These are phyloP conservation scores for Talaromyces islandicus DNA, from an alignment of 2,329 filamentous ascomycete species.

Conservation along the genomic window DNA sequence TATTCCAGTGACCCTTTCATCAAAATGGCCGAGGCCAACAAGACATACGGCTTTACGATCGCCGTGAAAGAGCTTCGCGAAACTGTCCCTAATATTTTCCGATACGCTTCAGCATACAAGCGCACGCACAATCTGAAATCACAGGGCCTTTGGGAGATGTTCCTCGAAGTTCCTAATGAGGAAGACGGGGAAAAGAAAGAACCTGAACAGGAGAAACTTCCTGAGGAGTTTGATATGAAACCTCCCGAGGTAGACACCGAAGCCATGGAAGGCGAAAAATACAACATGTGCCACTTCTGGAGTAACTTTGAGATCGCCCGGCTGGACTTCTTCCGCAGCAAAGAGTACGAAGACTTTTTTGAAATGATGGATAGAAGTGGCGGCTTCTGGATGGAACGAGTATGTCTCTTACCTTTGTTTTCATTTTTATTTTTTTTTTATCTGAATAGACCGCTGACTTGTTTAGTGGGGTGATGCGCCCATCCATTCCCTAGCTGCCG, in stretches of 20 bases:
- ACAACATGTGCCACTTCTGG: conserved; percentile 99
- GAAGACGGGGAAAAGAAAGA: conserved; percentile 35
- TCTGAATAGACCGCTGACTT: conserved; percentile 24
- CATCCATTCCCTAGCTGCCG: conserved; percentile 94
- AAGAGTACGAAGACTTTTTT: conserved; percentile 97
- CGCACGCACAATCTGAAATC: conserved; percentile 84
- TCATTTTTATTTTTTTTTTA: too few species aligned
- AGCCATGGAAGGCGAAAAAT: conserved; percentile 92
- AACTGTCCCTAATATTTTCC: conserved; percentile 97
- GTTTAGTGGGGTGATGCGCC: conserved; percentile 93
- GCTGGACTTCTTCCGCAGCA: conserved; percentile 92
- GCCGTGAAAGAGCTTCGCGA: conserved; percentile 97
- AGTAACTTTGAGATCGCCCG: conserved; percentile 98
- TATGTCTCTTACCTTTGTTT: conserved; percentile 41
- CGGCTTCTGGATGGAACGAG: conserved; percentile 98
- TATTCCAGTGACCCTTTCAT: conserved; percentile 80
- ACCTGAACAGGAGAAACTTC: conserved; percentile 62
- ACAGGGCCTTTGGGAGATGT: conserved; percentile 98
- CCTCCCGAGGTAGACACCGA: conserved; percentile 82
- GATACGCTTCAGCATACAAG: conserved; percentile 97
- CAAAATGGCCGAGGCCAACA: conserved; percentile 89
- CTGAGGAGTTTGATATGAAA: conserved; percentile 57
- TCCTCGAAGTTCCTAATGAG: conserved; percentile 65
- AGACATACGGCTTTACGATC: conserved; percentile 98
- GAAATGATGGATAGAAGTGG: conserved; percentile 98